phyloP scores from a whole-genome alignment of 23 red algal species.

The Cyanidiococcus yangmingshanensis region DNA sequence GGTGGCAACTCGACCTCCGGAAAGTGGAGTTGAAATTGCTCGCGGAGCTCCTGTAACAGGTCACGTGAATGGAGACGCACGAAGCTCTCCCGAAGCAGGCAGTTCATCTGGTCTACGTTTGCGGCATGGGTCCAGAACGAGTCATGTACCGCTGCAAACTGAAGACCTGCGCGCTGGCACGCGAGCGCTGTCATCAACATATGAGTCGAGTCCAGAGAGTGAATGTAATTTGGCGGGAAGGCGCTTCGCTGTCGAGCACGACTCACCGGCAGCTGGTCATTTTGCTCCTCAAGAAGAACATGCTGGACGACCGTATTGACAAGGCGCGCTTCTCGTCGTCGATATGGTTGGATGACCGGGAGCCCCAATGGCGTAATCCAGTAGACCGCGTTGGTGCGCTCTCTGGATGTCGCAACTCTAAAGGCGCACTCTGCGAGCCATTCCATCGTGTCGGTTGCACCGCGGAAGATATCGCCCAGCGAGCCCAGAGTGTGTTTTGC shows the following conservation, averaged over 20 bases:
- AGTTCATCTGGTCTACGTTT: conserved; percentile 65
- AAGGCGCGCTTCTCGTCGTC: conserved; percentile 23
- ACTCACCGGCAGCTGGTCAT: conserved; percentile 48
- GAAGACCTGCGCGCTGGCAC: conserved; percentile 37
- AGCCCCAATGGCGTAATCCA: conserved; percentile 90
- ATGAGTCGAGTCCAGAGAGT: conserved; percentile 89
- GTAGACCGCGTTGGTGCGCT: conserved; percentile 39
- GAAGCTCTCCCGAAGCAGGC: conserved; percentile 64
- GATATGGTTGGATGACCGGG: conserved; percentile 81
- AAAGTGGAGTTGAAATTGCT: conserved; percentile 42
- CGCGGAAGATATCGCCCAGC: conserved; percentile 63
- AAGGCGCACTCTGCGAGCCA: conserved; percentile 59
- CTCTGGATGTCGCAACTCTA: conserved; percentile 27
- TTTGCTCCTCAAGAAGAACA: conserved; percentile 32
- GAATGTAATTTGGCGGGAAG: conserved; percentile 94
- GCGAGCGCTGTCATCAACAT: conserved; percentile 86
- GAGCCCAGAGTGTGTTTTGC: conserved; percentile 56
- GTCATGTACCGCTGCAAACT: conserved; percentile 94
- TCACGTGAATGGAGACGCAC: conserved; percentile 60
- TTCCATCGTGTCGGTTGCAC: conserved; percentile 70
- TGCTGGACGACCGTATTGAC: conserved; percentile 70
- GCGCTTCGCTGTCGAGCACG: conserved; percentile 51
- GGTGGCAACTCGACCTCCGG: conserved; percentile 34
- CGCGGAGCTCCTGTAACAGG: conserved; percentile 57
- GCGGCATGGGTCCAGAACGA: conserved; percentile 87